phyloP scores from a whole-genome alignment of 495 filamentous ascomycete species.

The Hypoxylon trugodes region DNA sequence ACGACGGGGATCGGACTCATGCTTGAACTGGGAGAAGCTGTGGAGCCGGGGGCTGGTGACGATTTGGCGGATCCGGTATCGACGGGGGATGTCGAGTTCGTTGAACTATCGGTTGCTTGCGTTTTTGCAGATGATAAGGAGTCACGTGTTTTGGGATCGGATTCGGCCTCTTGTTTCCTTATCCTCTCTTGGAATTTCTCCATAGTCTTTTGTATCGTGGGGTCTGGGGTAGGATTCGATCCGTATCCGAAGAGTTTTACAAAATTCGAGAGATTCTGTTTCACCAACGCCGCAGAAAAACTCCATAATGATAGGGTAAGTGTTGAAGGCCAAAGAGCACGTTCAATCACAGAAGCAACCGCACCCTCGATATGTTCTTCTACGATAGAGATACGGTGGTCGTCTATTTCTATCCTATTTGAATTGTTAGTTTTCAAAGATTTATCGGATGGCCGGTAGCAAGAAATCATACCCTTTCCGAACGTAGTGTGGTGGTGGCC shows the following conservation, averaged over 20 bases:
- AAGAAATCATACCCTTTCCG: conserved; percentile 47
- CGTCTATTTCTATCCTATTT: conserved; percentile 45
- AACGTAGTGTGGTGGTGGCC: conserved; percentile 52
- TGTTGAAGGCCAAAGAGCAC: conserved; percentile 48
- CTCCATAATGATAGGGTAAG: conserved; percentile 47
- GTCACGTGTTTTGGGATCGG: conserved; percentile 13
- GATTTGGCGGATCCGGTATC: conserved; percentile 31
- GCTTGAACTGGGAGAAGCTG: conserved; percentile 39
- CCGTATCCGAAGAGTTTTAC: conserved; percentile 48
- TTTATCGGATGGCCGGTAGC: neutral
- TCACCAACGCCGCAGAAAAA: conserved; percentile 42
- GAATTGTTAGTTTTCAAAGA: conserved; percentile 23
- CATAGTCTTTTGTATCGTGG: conserved; percentile 35
- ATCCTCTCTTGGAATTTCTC: conserved; percentile 44
- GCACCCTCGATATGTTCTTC: conserved; percentile 43
- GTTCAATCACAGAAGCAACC: conserved; percentile 40
- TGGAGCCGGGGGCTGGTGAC: conserved; percentile 30
- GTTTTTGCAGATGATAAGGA: conserved; percentile 26
- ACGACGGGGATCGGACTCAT: conserved; percentile 35
- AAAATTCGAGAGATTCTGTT: conserved; percentile 40
- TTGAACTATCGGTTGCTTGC: conserved; percentile 26
- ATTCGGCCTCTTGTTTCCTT: conserved; percentile 39
- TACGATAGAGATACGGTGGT: conserved; percentile 42
- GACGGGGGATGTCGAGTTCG: conserved; percentile 21
- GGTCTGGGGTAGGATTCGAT: neutral